Conservation (phyloP, 2,329 filamentous ascomycete species). For the Talaromyces sp. region DNA sequence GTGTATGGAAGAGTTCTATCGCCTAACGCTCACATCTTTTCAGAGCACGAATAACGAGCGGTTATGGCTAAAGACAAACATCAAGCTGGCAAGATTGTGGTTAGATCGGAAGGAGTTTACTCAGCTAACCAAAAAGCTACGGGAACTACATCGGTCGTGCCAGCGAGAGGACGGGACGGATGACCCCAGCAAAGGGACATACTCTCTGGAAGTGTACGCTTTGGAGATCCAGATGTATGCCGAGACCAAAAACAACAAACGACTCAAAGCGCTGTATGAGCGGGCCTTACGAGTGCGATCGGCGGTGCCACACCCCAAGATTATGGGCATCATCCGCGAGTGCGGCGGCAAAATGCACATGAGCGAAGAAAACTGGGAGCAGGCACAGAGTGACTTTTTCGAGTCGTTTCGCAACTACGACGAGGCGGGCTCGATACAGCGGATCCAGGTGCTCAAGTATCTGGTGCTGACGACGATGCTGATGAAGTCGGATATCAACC, state of each 20-base stretch:
- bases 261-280: slow-evolving; percentile 87
- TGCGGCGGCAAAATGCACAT: slow-evolving; percentile 99
- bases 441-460: slow-evolving; percentile 96
- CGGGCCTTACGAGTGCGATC: slow-evolving; percentile 86
- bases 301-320: slow-evolving; percentile 96
- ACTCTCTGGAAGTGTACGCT: slow-evolving; percentile 91
- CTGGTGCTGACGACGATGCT: slow-evolving; percentile 95
- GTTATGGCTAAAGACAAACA: slow-evolving; percentile 95
- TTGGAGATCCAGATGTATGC: slow-evolving; percentile 99
- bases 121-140: slow-evolving; percentile 72
- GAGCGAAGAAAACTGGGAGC: slow-evolving; percentile 99
- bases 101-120: slow-evolving; percentile 85
- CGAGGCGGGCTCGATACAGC: slow-evolving; percentile 90
- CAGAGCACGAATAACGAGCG: slow-evolving; percentile 97
- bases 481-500: slow-evolving; percentile 97
- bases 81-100: slow-evolving; percentile 88
- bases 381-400: slow-evolving; percentile 95
- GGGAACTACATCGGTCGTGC: slow-evolving; percentile 83
- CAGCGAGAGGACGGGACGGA: slow-evolving; percentile 73
- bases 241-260: slow-evolving; percentile 94
- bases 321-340: slow-evolving; percentile 98
- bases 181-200: slow-evolving; percentile 93
- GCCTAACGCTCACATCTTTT: slow-evolving; percentile 85
- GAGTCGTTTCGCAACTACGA: slow-evolving; percentile 99
- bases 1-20: slow-evolving; percentile 94